Evolutionary conservation across 169 alveolate species (phyloP).

Genomic region (Miamiensis avidus): DNA sequence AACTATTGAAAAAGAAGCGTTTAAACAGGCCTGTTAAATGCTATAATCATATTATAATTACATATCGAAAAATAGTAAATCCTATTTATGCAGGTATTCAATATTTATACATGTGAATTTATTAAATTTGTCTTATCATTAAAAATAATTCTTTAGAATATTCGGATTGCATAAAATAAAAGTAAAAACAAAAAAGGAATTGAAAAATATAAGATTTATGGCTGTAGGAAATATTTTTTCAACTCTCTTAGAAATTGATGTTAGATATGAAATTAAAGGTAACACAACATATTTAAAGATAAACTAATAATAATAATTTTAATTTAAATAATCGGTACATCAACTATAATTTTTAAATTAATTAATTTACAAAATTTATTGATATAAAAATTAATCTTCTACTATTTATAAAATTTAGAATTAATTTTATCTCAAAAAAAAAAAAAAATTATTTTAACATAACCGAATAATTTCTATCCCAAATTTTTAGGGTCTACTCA

Average conservation of each 20-base stretch:
- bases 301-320: too few species aligned
- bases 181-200: constrained; percentile 51
- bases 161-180: constrained; percentile 78
- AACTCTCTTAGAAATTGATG: constrained; percentile 61
- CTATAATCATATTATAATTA: constrained; percentile 47
- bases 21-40: constrained; percentile 50
- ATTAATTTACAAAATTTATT: too few species aligned
- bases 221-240: constrained; percentile 77
- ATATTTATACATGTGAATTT: background rate
- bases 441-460: too few species aligned
- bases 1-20: constrained; percentile 56
- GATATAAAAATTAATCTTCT: too few species aligned
- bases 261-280: constrained; percentile 79
- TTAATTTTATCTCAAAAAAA: too few species aligned
- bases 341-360: too few species aligned
- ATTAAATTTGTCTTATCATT: constrained; percentile 36
- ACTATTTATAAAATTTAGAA: too few species aligned
- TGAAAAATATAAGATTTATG: constrained; percentile 61
- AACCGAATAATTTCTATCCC: too few species aligned
- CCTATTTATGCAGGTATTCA: constrained; percentile 60
- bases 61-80: constrained; percentile 48
- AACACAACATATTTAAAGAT: too few species aligned
- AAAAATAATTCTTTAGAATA: constrained; percentile 55
- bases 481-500: constrained; percentile 60
- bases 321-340: too few species aligned